These are phyloP conservation scores for Coprinopsis marcescibilis DNA, from an alignment of 768 basidiomycete species.

Conservation along the genomic window DNA sequence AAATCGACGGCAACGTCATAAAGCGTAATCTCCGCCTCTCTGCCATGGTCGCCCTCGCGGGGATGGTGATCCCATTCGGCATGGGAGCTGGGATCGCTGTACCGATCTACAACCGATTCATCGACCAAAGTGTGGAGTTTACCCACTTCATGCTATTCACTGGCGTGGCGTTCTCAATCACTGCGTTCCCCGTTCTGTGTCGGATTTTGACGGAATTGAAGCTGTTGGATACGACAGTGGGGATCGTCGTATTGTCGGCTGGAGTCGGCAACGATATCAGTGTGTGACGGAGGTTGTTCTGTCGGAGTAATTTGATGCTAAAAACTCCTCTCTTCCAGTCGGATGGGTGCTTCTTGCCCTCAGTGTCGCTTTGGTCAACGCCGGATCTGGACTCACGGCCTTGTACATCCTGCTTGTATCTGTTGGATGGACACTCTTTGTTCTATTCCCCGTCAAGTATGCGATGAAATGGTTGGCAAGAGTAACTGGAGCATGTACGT, in stretches of 20 bases:
- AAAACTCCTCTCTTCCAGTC: constrained; percentile 25
- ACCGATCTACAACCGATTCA: constrained; percentile 72
- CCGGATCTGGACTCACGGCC: constrained; percentile 75
- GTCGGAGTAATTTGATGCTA: background rate
- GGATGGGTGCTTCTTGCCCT: constrained; percentile 89
- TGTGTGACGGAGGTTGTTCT: background rate
- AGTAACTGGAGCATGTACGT: constrained; percentile 64
- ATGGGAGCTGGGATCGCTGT: constrained; percentile 63
- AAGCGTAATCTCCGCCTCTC: constrained; percentile 70
- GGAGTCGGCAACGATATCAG: constrained; percentile 74
- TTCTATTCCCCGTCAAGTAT: constrained; percentile 61
- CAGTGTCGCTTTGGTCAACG: constrained; percentile 89
- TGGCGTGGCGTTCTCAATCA: constrained; percentile 87
- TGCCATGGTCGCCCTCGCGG: constrained; percentile 66
- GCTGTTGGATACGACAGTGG: constrained; percentile 86
- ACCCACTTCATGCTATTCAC: constrained; percentile 93
- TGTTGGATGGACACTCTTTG: constrained; percentile 73
- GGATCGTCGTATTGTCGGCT: constrained; percentile 87
- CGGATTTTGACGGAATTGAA: constrained; percentile 88
- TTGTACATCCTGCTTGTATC: constrained; percentile 79
- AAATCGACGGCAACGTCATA: constrained; percentile 79
- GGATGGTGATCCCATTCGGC: constrained; percentile 85
- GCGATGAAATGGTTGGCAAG: constrained; percentile 68
- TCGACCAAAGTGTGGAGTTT: constrained; percentile 61
- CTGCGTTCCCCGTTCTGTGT: constrained; percentile 81